phyloP scores from a whole-genome alignment of 2,329 filamentous ascomycete species.

The Lanzia echinophila region DNA sequence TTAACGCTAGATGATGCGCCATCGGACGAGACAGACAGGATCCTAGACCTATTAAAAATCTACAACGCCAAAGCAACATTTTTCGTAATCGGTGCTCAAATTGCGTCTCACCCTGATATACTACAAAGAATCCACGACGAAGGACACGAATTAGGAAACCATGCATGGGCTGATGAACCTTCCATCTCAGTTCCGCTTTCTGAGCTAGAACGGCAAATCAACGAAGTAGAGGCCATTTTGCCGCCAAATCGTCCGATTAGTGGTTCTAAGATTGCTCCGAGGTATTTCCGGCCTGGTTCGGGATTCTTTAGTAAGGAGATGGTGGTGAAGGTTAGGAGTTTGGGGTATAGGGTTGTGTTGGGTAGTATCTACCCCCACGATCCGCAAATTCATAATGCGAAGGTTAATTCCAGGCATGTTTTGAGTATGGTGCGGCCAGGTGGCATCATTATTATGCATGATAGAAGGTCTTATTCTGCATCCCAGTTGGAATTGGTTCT shows the following conservation, averaged over 20 bases:
- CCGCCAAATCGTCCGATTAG: slow-evolving; percentile 41
- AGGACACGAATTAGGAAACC: slow-evolving; percentile 74
- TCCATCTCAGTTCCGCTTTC: slow-evolving; percentile 53
- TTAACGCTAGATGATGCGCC: slow-evolving; percentile 86
- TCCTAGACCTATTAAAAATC: slow-evolving; percentile 59
- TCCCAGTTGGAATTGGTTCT: slow-evolving; percentile 71
- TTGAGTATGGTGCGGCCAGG: slow-evolving; percentile 73
- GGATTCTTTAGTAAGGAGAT: slow-evolving; percentile 74
- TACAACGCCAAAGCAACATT: slow-evolving; percentile 73
- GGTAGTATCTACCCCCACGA: slow-evolving; percentile 87
- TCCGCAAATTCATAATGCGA: slow-evolving; percentile 67
- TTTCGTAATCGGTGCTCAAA: slow-evolving; percentile 80
- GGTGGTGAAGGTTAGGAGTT: slow-evolving; percentile 48
- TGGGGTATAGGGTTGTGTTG: slow-evolving; percentile 69
- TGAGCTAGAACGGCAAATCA: slow-evolving; percentile 57
- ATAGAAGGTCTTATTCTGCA: slow-evolving; percentile 73
- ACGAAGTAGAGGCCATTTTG: slow-evolving; percentile 50
- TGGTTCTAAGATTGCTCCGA: slow-evolving; percentile 27
- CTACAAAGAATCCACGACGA: slow-evolving; percentile 51
- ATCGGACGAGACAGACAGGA: slow-evolving; percentile 62
- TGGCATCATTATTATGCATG: slow-evolving; percentile 79
- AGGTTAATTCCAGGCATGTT: slow-evolving; percentile 70
- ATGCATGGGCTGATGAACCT: slow-evolving; percentile 83
- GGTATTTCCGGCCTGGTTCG: slow-evolving; percentile 77
- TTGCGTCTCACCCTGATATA: slow-evolving; percentile 46